A percentile compares a stretch with the other conserved stretches of the same genome.
These are phyloP conservation scores for Herpetomonas muscarum DNA, from an alignment of 208 protist species.

Conservation along the genomic window DNA sequence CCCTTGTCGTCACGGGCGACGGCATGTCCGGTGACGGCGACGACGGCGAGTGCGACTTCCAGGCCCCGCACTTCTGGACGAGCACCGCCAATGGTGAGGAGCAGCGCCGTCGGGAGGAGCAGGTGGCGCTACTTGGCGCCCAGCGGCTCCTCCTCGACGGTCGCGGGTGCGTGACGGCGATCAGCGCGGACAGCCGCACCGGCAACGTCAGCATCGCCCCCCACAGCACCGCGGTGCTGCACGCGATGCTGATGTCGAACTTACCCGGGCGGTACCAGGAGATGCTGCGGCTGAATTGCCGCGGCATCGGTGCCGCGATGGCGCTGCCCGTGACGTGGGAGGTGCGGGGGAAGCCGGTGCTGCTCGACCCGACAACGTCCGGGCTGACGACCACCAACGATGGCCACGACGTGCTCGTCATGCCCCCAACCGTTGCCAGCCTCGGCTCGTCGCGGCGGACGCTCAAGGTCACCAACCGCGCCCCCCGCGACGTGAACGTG, in stretches of 20 bases:
- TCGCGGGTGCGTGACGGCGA: constrained; percentile 40
- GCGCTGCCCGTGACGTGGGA: constrained; percentile 49
- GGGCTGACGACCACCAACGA: constrained; percentile 53
- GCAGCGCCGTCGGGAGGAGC: constrained; percentile 38
- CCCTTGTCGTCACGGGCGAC: too few species aligned
- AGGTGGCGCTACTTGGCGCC: constrained; percentile 44
- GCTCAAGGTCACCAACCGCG: constrained; percentile 72
- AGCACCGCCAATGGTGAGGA: constrained; percentile 54
- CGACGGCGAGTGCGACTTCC: too few species aligned
- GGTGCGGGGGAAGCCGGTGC: constrained; percentile 71
- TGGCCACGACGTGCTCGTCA: constrained; percentile 66
- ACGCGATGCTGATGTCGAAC: constrained; percentile 50
- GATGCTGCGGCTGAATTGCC: constrained; percentile 51
- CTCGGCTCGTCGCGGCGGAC: constrained; percentile 63
- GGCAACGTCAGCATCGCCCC: constrained; percentile 14
- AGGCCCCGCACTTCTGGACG: constrained; percentile 78
- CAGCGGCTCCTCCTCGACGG: constrained; percentile 76
- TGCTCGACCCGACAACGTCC: constrained; percentile 77
- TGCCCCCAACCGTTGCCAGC: constrained; percentile 83
- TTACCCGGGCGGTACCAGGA: constrained; percentile 79
- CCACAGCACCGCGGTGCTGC: constrained; percentile 26
- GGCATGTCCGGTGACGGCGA: too few species aligned
- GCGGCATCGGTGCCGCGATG: constrained; percentile 34
- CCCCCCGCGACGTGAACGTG: constrained; percentile 84
- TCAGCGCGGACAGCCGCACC: constrained; percentile 14